These are phyloP conservation scores for Fusarium scirpi DNA, from an alignment of 2,329 filamentous ascomycete species.

Conservation along the genomic window DNA sequence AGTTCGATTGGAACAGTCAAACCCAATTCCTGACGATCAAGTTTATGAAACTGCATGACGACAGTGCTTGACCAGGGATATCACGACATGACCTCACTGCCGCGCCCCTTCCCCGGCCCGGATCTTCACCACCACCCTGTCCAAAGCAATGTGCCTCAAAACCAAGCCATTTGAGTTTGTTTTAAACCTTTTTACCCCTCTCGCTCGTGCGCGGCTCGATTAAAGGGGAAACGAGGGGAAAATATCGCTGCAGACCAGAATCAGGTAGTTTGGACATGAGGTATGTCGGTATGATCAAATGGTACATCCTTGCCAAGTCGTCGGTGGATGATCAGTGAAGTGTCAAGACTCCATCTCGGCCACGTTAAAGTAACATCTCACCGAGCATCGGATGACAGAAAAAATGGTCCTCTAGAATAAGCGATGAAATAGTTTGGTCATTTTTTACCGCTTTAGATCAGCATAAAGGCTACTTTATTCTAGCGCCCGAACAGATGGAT, in stretches of 20 bases:
- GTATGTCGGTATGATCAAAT: neutral
- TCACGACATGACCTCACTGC: conserved; percentile 44
- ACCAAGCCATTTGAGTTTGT: conserved; percentile 28
- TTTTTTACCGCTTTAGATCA: neutral
- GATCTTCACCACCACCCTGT: conserved; percentile 31
- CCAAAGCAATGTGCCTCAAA: conserved; percentile 28
- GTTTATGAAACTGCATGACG: conserved; percentile 41
- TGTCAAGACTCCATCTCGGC: neutral
- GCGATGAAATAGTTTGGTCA: neutral
- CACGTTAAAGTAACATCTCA: neutral
- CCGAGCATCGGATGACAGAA: neutral
- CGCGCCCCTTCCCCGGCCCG: conserved; percentile 1
- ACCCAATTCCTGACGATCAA: conserved; percentile 8
- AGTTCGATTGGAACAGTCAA: neutral
- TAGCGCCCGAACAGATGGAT: neutral
- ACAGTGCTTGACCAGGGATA: conserved; percentile 35
- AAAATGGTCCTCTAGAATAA: neutral
- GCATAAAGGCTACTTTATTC: neutral
- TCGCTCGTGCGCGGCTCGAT: conserved; percentile 6
- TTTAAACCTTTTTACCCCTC: conserved; percentile 13
- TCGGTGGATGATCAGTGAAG: conserved; percentile 3
- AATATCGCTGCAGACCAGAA: neutral
- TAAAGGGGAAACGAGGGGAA: conserved; percentile 1
- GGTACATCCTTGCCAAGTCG: conserved; percentile 8
- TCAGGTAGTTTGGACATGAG: neutral